Evolutionary conservation across 176 grass and related monocot species (phyloP), one percentile per base, ranked within the genome.

Genomic region (Zea luxurians): DNA sequence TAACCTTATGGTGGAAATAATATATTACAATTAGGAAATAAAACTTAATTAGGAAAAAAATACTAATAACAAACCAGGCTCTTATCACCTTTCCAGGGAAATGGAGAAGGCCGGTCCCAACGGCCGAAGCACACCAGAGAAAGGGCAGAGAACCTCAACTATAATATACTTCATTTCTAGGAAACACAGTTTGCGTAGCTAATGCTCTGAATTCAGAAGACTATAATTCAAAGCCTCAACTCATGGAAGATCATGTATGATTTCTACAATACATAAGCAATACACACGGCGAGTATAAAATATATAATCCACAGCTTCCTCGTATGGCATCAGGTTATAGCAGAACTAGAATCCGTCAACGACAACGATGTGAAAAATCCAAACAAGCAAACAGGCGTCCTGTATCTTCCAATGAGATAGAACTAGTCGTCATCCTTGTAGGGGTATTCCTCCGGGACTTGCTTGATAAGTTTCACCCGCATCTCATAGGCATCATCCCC

Each of bases 371-470:
- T 10, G 34, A 48, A 46, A 40, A 54, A 37, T 55, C 62, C 45
- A 38, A 45, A 71, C 47, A 68, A 42, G 47, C 16, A 64, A 40
- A 40, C 38, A 40, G 38, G 38, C 2, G 38, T 40, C 38, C 2
- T 40, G 38, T 40, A 69, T 55, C 12, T 64, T 48, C 20, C 17
- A 57, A 12, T 17, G 47, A 20, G 34, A 76, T 65, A 13, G 64
- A 76, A 58, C 86, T 79, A 98, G 2, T 98, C 92, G 6, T 98
- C 96, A 78, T 98, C 92, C 79, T 98, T 98, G 76, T 94, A 98
- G 48, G 96, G 96, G 85, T 98, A 98, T 88, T 98, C 96, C 85
- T 98, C 96, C 2, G 89, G 90, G 48, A 95, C 85, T 83, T 98
- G 96, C 75, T 98, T 98, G 78, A 88, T 80, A 83, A 98, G 92